Base-by-base conservation (phyloP, 805 yeast genomes). In the Saccharomycopsis capsularis region DNA sequence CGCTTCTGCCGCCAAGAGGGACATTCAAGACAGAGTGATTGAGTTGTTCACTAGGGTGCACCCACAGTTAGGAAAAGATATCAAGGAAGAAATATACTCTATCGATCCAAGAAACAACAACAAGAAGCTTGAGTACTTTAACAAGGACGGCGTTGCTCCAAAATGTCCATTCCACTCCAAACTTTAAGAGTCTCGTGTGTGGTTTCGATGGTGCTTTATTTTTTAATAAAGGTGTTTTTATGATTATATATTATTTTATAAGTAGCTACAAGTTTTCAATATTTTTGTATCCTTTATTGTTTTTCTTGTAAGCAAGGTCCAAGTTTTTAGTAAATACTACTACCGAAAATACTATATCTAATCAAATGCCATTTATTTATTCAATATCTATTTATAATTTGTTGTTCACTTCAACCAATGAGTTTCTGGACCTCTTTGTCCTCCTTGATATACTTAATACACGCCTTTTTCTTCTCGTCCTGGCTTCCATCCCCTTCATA, bases 31-130 rank as follows among this genome's bases (percentile, higher is more conserved):
- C 63, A 70, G 82, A 53, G 95, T 86, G 27, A 74, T 82, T 60
- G 86, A 76, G 53, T 78, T 82, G 78, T 91, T 89, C 63, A 62
- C 74, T 50, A 81, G 81, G 67, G 95, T 89, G 47, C 76, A 79
- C 61, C 74, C 76, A 40, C 78, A 75, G 46, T 74, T 91, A 63
- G 89, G 87, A 52, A 71, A 68, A 44, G 74, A 73, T 55, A 78
- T 91, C 63, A 79, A 79, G 67, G 75, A 71, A 58, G 95, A 82
- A 63, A 70, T 76, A 43, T 68, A 73, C 60, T 68, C 72, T 60
- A 62, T 76, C 51, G 64, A 73, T 50, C 77, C 79, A 60, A 68
- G 81, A 66, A 4, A 32, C 6, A 15, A 29, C 27, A 40, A 46
- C 43, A 29, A 47, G 24, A n/a, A n/a, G 32, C 40, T 15, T 13